These are phyloP conservation scores for Epichloe uncinata DNA, from an alignment of 2,329 filamentous ascomycete genomes.

Conservation along the genomic window DNA sequence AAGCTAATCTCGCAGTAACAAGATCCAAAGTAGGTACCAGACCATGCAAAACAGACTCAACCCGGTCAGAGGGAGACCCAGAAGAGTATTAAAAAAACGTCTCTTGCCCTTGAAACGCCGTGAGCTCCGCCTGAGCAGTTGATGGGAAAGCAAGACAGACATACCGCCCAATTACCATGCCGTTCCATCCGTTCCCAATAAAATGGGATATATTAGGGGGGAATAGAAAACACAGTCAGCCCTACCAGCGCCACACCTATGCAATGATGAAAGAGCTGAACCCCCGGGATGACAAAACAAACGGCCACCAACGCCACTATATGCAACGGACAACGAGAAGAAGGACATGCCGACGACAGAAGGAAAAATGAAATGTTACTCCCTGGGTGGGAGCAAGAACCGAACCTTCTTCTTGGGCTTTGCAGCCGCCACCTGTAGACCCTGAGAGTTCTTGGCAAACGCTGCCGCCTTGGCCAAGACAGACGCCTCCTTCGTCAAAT, in stretches of 20 bases:
- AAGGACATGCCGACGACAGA: not conserved
- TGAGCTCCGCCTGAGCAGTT: not conserved
- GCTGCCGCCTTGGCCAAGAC: constrained; percentile 20
- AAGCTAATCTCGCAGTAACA: not conserved
- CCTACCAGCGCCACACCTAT: not conserved
- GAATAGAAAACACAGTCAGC: not conserved
- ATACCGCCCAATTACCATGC: not conserved
- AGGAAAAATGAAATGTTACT: constrained; percentile 11
- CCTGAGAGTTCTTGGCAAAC: constrained; percentile 11
- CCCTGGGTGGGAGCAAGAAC: constrained; percentile 35
- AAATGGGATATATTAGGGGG: not conserved
- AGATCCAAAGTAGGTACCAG: not conserved
- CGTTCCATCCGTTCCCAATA: not conserved
- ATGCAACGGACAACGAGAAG: constrained; percentile 5
- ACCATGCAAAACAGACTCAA: not conserved
- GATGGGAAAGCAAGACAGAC: not conserved
- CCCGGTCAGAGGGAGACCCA: not conserved
- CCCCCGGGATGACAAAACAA: not conserved
- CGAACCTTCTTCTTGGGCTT: constrained; percentile 44
- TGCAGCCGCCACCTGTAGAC: constrained; percentile 21
- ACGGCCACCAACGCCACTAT: constrained; percentile 2
- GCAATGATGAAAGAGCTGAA: constrained; percentile 1
- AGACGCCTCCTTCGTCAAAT: constrained; percentile 30
- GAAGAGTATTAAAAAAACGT: not conserved
- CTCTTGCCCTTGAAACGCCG: not conserved